phyloP scores from a whole-genome alignment of 2,329 filamentous ascomycete species.

The Celoporthe dispersa region DNA sequence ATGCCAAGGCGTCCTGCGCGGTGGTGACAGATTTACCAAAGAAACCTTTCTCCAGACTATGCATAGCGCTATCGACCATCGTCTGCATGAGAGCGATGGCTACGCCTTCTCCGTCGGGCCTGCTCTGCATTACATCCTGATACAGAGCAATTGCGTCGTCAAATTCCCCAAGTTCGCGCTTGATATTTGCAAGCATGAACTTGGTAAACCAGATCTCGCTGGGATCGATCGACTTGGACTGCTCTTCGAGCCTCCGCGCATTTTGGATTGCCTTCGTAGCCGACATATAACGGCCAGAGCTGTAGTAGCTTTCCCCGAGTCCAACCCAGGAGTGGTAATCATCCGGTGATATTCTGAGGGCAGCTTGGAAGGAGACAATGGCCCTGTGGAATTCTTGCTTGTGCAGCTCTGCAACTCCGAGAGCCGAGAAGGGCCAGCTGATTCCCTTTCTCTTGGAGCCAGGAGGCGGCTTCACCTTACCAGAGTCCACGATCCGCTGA shows the following conservation, averaged over 20 bases:
- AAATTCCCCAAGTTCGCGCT: conserved; percentile 87
- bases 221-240: conserved; percentile 51
- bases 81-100: conserved; percentile 87
- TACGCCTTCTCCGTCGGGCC: conserved; percentile 81
- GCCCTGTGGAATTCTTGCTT: conserved; percentile 88
- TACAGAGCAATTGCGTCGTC: conserved; percentile 82
- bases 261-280: conserved; percentile 89
- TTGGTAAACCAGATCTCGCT: conserved; percentile 90
- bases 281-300: conserved; percentile 90
- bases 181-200: conserved; percentile 96
- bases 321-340: conserved; percentile 98
- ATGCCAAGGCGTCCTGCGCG: conserved; percentile 69
- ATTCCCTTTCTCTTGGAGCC: conserved; percentile 92
- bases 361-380: conserved; percentile 89
- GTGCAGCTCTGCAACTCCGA: conserved; percentile 93
- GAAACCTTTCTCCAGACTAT: conserved; percentile 78
- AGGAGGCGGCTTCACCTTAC: conserved; percentile 85
- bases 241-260: conserved; percentile 72
- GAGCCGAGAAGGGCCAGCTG: conserved; percentile 93
- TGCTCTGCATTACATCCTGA: conserved; percentile 68
- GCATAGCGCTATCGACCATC: conserved; percentile 78
- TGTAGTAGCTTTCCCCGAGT: conserved; percentile 95
- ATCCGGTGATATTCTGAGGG: conserved; percentile 78
- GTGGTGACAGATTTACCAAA: conserved; percentile 82
- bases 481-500: conserved; percentile 90